A percentile compares a stretch with the other conserved stretches of the same genome.
Evolutionary conservation across 352 stramenopile genomes (phyloP).

Genomic region (Pythium sukuiense): DNA sequence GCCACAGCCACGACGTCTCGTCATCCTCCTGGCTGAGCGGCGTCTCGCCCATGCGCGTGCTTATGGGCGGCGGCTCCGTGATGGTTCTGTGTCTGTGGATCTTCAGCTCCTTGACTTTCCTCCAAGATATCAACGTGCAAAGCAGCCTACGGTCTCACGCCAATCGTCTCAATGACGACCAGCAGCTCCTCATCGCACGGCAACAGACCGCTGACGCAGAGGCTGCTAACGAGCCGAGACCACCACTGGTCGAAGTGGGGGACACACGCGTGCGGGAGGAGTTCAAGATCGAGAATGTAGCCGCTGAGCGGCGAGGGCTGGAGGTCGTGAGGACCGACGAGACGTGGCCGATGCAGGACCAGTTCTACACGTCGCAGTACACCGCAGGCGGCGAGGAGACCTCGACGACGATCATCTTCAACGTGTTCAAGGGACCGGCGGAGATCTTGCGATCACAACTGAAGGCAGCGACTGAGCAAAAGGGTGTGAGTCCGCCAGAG

Average conservation of each 20-base stretch:
- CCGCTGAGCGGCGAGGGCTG: background rate
- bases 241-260: background rate
- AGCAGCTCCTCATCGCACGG: slow-evolving; percentile 1
- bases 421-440: slow-evolving; percentile 57
- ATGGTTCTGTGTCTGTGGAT: slow-evolving; percentile 15
- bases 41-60: background rate
- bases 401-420: slow-evolving; percentile 76
- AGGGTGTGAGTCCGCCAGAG: slow-evolving; percentile 37
- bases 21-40: background rate
- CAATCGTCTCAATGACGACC: background rate
- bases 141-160: background rate
- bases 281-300: background rate
- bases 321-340: slow-evolving; percentile 2
- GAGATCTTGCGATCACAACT: slow-evolving; percentile 50
- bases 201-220: background rate
- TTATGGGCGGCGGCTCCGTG: background rate
- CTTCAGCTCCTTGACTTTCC: slow-evolving; percentile 16
- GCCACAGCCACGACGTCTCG: background rate
- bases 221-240: background rate
- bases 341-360: slow-evolving; percentile 36
- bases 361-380: slow-evolving; percentile 49
- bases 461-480: slow-evolving; percentile 33
- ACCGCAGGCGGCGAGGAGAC: slow-evolving; percentile 31
- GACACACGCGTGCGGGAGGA: background rate
- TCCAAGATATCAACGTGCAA: slow-evolving; percentile 16